A percentile compares a stretch with the other conserved stretches of the same genome.
These are phyloP conservation scores for Jatropha curcas DNA, from an alignment of 345 rosid genomes.

Conservation along the genomic window DNA sequence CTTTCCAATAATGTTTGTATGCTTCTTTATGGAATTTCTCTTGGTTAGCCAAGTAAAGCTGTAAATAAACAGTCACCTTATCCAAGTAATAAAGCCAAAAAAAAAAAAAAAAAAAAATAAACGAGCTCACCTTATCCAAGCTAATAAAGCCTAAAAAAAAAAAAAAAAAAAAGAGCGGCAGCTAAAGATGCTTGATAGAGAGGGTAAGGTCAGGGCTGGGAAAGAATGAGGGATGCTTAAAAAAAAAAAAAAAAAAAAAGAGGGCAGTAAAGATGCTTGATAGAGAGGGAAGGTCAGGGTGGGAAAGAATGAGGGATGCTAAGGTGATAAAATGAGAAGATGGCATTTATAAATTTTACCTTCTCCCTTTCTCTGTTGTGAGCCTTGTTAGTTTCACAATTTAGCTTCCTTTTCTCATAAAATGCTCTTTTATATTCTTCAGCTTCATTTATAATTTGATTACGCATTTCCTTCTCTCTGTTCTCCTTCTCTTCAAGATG, in stretches of 20 bases:
- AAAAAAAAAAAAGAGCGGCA: too few species aligned
- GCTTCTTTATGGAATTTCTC: slow-evolving; percentile 96
- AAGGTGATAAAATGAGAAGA: not conserved
- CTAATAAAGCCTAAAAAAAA: not conserved
- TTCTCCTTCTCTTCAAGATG: slow-evolving; percentile 94
- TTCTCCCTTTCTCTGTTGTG: slow-evolving; percentile 91
- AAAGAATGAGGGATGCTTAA: too few species aligned
- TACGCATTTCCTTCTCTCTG: slow-evolving; percentile 86
- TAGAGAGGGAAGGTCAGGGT: too few species aligned
- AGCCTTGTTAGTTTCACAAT: slow-evolving; percentile 67
- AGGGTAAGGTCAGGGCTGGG: not conserved
- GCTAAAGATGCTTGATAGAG: too few species aligned
- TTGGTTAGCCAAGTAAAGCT: slow-evolving; percentile 80
- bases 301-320: too few species aligned
- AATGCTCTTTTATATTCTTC: slow-evolving; percentile 75
- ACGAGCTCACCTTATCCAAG: not conserved
- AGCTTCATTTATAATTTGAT: slow-evolving; percentile 85
- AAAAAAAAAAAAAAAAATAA: too few species aligned
- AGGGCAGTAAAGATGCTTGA: too few species aligned
- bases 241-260: too few species aligned
- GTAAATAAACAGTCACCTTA: slow-evolving; percentile 13
- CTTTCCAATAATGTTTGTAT: slow-evolving; percentile 87
- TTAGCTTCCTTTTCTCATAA: slow-evolving; percentile 76
- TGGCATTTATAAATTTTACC: slow-evolving; percentile 34
- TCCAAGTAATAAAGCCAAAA: not conserved